Evolutionary conservation across 2,329 filamentous ascomycete genomes (phyloP).

Genomic region (Ilyonectria sp.): DNA sequence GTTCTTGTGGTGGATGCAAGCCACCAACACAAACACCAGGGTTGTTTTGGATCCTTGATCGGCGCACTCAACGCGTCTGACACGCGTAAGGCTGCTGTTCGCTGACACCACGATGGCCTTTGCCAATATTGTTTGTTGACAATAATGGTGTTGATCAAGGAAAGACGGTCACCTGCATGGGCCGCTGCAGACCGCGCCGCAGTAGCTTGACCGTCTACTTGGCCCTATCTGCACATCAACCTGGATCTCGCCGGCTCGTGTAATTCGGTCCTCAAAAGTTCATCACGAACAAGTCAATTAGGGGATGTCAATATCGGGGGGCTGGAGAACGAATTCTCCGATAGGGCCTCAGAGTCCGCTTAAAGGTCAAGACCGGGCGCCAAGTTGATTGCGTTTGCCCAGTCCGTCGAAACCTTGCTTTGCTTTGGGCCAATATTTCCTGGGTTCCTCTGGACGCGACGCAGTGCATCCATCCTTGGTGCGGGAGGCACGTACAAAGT

Average conservation of each 20-base stretch:
- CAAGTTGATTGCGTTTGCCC: slow-evolving; percentile 36
- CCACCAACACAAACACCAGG: slow-evolving; percentile 26
- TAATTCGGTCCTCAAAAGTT: neutral
- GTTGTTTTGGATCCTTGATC: slow-evolving; percentile 31
- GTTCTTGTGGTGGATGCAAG: slow-evolving; percentile 30
- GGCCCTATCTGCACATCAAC: slow-evolving; percentile 19
- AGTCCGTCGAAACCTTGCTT: slow-evolving; percentile 35
- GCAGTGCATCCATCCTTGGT: neutral
- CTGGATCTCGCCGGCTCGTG: slow-evolving; percentile 12
- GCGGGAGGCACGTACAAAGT: slow-evolving; percentile 2
- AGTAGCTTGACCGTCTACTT: slow-evolving; percentile 19
- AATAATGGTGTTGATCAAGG: slow-evolving; percentile 15
- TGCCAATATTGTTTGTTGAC: slow-evolving; percentile 22
- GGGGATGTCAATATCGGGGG: slow-evolving; percentile 41
- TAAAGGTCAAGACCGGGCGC: slow-evolving; percentile 31
- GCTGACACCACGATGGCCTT: slow-evolving; percentile 1
- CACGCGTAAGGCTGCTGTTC: slow-evolving; percentile 33
- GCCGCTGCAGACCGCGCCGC: slow-evolving; percentile 19
- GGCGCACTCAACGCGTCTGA: slow-evolving; percentile 37
- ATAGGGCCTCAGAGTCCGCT: slow-evolving; percentile 35
- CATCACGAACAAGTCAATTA: slow-evolving; percentile 3
- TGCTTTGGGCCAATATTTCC: neutral
- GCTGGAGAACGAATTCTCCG: slow-evolving; percentile 37
- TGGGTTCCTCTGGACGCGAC: slow-evolving; percentile 4
- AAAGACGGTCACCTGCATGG: slow-evolving; percentile 11